phyloP scores from a whole-genome alignment of 345 rosid genomes.

The Jatropha curcas region DNA sequence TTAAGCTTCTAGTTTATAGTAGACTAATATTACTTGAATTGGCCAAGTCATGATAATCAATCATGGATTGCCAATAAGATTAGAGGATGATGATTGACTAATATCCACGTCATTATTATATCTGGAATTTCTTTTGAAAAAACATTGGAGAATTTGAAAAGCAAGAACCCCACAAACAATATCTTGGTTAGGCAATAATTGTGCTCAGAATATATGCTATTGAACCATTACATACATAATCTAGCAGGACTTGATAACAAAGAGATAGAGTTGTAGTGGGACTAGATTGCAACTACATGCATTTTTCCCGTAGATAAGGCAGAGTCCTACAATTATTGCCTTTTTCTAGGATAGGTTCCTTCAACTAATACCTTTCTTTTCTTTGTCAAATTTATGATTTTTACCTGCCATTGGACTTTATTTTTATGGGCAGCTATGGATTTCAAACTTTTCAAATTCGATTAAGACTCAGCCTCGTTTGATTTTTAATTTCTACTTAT shows the following conservation, averaged over 20 bases:
- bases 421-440: no score
- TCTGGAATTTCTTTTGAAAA: neutral
- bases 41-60: no score
- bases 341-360: neutral
- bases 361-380: neutral
- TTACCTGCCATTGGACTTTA: no score
- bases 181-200: neutral
- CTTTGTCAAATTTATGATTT: no score
- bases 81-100: conserved; percentile 3
- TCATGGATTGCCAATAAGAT: neutral
- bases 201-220: conserved; percentile 13
- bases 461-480: no score
- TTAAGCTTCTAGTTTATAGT: no score
- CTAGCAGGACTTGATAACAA: neutral
- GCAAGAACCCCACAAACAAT: neutral
- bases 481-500: no score
- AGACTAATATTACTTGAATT: no score
- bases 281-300: conserved; percentile 5
- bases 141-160: neutral
- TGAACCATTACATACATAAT: neutral
- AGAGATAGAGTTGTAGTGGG: neutral
- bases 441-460: no score
- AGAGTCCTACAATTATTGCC: conserved; percentile 5
- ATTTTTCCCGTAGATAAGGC: neutral
- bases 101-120: conserved; percentile 6